Evolutionary conservation across 768 basidiomycete species (phyloP), one percentile per base, ranked within the genome.

Genomic region (Lactarius deliciosus): DNA sequence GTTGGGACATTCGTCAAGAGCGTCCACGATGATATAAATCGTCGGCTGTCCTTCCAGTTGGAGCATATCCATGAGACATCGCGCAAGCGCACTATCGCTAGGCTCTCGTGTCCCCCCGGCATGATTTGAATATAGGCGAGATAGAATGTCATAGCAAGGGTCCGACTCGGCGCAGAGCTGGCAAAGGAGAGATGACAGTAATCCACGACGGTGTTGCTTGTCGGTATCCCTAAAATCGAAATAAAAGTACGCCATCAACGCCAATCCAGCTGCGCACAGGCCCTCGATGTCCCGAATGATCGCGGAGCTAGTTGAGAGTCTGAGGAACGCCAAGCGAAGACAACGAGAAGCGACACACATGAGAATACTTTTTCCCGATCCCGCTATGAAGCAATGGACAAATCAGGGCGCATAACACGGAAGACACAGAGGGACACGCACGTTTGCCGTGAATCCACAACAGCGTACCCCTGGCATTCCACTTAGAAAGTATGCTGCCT

Each of bases 381-480:
- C 50, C 22, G 50, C 50, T 53, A 16, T 25, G 5, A 25, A 22
- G 6, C 8, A 32, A 20, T 3, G 16, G 4, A 5, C 30, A 3
- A 2, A 56, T 34, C 30, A 56, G 32, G 10, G 8, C 18, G 0
- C 16, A 18, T 5, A 34, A 10, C 30, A 55, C 32, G 32, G 32
- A 56, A 34, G 18, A 10, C 0, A 32, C 16, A 0, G 30, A 5
- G 7, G 3, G 2, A 13, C 30, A 13, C 28, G 32, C 55, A 56
- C 55, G 32, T n/a, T 34, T 30, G 7, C 60, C 43, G 25, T 47
- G 41, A 34, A 61, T 40, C 60, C 60, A 61, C 11, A 61, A 50
- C 16, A 56, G 3, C 0, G 55, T 20, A 32, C 55, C 55, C 30
- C 18, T 56, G 18, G 55, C 3, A 3, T 18, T 32, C 55, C 55